phyloP scores from a whole-genome alignment of 371 early-diverging fungal species.

The Entomophthora muscae region DNA sequence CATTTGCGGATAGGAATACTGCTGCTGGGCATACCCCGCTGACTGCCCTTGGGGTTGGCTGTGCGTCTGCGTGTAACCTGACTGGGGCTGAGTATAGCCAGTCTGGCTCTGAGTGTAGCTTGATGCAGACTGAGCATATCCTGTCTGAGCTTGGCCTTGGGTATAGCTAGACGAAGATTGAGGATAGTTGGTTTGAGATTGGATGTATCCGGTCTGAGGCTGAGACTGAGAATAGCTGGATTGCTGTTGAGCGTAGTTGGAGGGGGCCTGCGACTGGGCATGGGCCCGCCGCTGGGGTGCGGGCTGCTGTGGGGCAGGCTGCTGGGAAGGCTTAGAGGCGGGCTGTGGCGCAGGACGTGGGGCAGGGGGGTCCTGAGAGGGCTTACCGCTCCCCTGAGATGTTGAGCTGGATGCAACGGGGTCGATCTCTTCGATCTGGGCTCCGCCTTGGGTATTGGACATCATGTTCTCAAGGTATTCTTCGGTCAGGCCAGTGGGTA shows the following conservation, averaged over 20 bases:
- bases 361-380: background rate
- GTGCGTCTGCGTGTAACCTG: background rate
- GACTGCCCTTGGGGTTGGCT: too few relatives aligned
- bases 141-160: background rate
- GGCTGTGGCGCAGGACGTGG: background rate
- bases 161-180: background rate
- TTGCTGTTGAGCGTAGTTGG: background rate
- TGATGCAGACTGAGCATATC: too few relatives aligned
- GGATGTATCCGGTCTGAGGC: background rate
- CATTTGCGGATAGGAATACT: background rate
- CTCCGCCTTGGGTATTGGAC: background rate
- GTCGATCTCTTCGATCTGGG: background rate
- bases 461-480: constrained; percentile 2
- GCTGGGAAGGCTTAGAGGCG: background rate
- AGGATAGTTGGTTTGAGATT: too few relatives aligned
- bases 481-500: constrained; percentile 4
- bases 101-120: background rate
- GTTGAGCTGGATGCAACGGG: background rate
- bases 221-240: background rate
- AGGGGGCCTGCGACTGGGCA: background rate
- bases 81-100: background rate
- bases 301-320: background rate
- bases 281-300: background rate
- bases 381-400: background rate
- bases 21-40: background rate